Evolutionary conservation across 1,284 basidiomycete genomes (phyloP).

Genomic region (Ustilago hordei): DNA sequence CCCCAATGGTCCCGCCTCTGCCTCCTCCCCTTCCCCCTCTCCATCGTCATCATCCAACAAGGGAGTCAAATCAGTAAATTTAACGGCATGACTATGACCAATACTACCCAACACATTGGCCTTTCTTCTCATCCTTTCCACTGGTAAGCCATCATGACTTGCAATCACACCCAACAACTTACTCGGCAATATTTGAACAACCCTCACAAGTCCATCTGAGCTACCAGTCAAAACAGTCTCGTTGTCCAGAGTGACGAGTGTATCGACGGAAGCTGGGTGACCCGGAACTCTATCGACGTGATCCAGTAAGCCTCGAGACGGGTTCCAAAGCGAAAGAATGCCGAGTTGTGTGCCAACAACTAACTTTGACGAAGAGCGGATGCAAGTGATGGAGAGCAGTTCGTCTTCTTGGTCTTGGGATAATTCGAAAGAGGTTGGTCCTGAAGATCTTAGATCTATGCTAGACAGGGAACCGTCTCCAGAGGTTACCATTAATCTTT

Average conservation of each 20-base stretch:
- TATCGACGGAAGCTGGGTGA: conserved; percentile 77
- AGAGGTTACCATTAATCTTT: conserved; percentile 70
- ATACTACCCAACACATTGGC: conserved; percentile 88
- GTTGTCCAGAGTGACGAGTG: conserved; percentile 76
- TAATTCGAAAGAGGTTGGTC: conserved; percentile 78
- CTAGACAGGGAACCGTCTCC: conserved; percentile 92
- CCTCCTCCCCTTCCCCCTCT: conserved; percentile 28
- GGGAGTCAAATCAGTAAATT: conserved; percentile 82
- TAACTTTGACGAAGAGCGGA: conserved; percentile 83
- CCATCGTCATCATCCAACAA: conserved; percentile 72
- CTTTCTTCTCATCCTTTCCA: conserved; percentile 82
- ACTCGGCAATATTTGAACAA: conserved; percentile 88
- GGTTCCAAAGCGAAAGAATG: conserved; percentile 89
- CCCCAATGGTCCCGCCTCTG: conserved; percentile 21
- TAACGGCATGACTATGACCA: conserved; percentile 88
- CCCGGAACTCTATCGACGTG: conserved; percentile 93
- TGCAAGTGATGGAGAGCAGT: conserved; percentile 82
- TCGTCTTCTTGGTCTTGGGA: conserved; percentile 95
- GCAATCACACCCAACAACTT: conserved; percentile 89
- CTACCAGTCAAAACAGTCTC: conserved; percentile 86
- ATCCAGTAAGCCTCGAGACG: conserved; percentile 86
- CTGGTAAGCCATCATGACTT: conserved; percentile 84
- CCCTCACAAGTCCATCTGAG: conserved; percentile 89
- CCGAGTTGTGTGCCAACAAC: conserved; percentile 91
- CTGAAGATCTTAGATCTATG: conserved; percentile 75